Evolutionary conservation across 1,139 yeast genomes (phyloP), one percentile per base, ranked within the genome.

Genomic region (Geotrichum reessii): DNA sequence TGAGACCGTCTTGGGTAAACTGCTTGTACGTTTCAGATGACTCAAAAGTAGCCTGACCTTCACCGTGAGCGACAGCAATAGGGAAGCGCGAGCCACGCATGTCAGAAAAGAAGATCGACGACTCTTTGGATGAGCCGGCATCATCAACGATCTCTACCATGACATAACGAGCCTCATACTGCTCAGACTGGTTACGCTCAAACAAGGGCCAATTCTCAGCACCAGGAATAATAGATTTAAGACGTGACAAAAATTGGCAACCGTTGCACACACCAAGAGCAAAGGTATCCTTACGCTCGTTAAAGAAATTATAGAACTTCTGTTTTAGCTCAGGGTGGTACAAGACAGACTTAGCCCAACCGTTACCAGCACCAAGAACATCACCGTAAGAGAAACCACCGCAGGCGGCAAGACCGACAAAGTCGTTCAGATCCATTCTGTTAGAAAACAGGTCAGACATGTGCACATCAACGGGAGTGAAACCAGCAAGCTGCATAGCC

Each of bases 181-280:
- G 99, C 75, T 95, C 99, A 67, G 95, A 86, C 58, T 77, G 71
- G 76, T 95, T 95, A 73, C 92, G 85, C 77, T 91, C 97, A 71
- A 95, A 95, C 14, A 90, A 81, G 62, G 99, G 99, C 99, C 99
- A 95, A 78, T 84, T 78, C 65, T 87, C 95, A 63, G 97, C 87
- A 55, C 98, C 99, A 40, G 98, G 98, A 63, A 95, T 90, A 69
- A 95, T 81, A 64, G 83, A 85, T 66, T 91, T 88, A 64, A 95
- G 82, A 75, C 93, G 85, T 62, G 96, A 86, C 70, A 93, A 77
- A 78, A 95, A 95, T 75, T 95, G 99, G 77, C 99, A 95, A 62
- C 99, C 99, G 72, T 95, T 95, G 80, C 99, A 95, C 53, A 97
- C 97, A 74, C 99, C 99, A 68, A 93, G 84, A n/a, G 98, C 96